These are phyloP conservation scores for Suillus subluteus DNA, from an alignment of 768 basidiomycete genomes.

Conservation along the genomic window DNA sequence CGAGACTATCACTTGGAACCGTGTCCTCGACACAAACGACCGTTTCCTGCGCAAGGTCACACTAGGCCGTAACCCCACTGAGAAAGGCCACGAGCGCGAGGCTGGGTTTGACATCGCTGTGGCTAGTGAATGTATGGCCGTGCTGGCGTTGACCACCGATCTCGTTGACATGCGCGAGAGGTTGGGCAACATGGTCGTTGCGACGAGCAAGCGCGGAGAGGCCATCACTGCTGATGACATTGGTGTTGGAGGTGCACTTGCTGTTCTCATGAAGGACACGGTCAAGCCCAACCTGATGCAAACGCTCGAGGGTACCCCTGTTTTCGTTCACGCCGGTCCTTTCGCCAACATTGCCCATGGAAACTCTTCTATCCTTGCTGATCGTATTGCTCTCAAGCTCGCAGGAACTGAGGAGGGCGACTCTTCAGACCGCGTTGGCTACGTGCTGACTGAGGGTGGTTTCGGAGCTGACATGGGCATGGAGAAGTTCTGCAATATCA, in stretches of 20 bases:
- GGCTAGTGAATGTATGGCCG: constrained; percentile 98
- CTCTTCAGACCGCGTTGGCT: constrained; percentile 77
- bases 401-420: constrained; percentile 95
- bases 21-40: constrained; percentile 96
- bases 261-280: constrained; percentile 97
- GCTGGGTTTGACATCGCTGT: constrained; percentile 98
- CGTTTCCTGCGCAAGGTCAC: constrained; percentile 94
- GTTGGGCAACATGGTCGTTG: constrained; percentile 96
- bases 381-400: constrained; percentile 94
- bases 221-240: constrained; percentile 96
- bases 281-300: constrained; percentile 99
- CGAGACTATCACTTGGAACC: constrained; percentile 95
- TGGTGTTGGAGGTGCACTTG: constrained; percentile 92
- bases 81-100: constrained; percentile 85
- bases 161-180: constrained; percentile 90
- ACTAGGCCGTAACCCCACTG: constrained; percentile 87
- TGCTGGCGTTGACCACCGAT: constrained; percentile 87
- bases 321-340: constrained; percentile 98
- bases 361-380: constrained; percentile 98
- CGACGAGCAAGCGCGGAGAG: constrained; percentile 87
- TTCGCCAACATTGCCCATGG: constrained; percentile 99
- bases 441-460: constrained; percentile 97
- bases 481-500: constrained; percentile 99
- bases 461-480: constrained; percentile 99
- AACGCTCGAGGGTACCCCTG: constrained; percentile 96